Evolutionary conservation across 2,329 filamentous ascomycete genomes (phyloP).

Genomic region (Aspergillus glaucus): DNA sequence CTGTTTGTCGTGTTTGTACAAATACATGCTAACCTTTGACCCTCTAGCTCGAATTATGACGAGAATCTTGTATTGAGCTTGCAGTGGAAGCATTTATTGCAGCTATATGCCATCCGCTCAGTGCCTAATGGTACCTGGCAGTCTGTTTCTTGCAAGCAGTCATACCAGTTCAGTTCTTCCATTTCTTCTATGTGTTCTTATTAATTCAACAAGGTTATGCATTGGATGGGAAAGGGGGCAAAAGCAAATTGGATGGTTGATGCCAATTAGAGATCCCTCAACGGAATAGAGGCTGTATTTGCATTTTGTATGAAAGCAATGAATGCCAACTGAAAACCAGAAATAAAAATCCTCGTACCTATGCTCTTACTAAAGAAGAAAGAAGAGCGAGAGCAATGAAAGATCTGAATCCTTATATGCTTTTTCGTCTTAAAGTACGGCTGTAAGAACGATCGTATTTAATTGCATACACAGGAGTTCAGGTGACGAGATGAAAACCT

Average conservation of each 20-base stretch:
- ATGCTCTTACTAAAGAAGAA: background rate
- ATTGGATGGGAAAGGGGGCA: background rate
- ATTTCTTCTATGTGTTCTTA: background rate
- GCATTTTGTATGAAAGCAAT: no score
- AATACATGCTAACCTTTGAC: slow-evolving; percentile 8
- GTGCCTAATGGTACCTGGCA: background rate
- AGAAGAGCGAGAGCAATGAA: no score
- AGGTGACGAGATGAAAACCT: no score
- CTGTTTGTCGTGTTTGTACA: background rate
- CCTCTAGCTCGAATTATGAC: slow-evolving; percentile 41
- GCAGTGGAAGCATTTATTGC: slow-evolving; percentile 3
- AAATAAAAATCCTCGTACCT: background rate
- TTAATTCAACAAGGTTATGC: background rate
- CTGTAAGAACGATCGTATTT: no score
- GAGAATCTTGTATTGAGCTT: slow-evolving; percentile 36
- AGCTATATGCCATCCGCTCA: background rate
- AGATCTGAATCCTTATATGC: no score
- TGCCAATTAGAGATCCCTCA: slow-evolving; percentile 9
- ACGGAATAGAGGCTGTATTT: slow-evolving; percentile 5
- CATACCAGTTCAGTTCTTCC: background rate
- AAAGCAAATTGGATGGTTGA: background rate
- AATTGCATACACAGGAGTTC: no score
- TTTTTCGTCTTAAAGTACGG: no score
- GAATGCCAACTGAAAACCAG: no score
- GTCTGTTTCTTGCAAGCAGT: background rate